Evolutionary conservation across 345 rosid species (phyloP).

Genomic region (Eucalyptus virginea): DNA sequence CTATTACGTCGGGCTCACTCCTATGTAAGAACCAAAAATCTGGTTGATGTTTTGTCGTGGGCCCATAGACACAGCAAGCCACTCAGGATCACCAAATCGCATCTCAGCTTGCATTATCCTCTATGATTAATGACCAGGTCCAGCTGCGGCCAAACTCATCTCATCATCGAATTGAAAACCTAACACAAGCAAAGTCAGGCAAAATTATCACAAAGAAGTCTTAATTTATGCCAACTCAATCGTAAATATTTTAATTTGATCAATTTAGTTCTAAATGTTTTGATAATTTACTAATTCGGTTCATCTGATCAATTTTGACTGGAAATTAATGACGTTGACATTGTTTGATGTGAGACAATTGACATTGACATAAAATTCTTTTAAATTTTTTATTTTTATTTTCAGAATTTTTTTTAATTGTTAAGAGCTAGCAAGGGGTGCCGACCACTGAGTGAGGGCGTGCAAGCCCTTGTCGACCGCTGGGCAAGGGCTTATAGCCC

Average conservation of each 20-base stretch:
- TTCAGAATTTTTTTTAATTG: fast-evolving
- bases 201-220: background rate
- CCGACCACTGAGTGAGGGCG: fast-evolving
- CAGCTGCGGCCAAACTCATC: background rate
- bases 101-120: background rate
- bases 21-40: background rate
- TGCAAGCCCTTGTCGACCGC: background rate
- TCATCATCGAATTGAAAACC: background rate
- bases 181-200: background rate
- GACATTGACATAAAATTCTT: no score
- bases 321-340: fast-evolving
- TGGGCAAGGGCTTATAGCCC: no score
- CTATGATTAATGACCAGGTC: background rate
- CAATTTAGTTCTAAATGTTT: background rate
- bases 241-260: background rate
- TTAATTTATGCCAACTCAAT: background rate
- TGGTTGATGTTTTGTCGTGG: background rate
- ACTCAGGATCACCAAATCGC: background rate
- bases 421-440: fast-evolving
- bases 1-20: background rate
- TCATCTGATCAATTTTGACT: fast-evolving
- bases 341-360: fast-evolving
- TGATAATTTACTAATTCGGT: background rate
- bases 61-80: background rate
- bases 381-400: no score